Base-by-base conservation (phyloP, 495 filamentous ascomycete species). In the Neurospora sp. region DNA sequence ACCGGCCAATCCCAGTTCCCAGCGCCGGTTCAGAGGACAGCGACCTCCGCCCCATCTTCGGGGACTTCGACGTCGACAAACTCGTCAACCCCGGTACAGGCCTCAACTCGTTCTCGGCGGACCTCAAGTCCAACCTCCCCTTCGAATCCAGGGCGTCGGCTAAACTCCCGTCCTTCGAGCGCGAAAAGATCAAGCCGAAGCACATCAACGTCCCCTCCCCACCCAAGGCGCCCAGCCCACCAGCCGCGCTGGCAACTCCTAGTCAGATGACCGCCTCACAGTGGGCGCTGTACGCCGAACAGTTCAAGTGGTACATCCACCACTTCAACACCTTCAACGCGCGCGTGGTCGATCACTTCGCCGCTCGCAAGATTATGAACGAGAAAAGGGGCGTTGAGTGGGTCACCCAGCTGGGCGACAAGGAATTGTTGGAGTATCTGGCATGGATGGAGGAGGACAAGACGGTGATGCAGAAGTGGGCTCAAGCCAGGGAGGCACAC, bases 301-400 rank as follows among this genome's bases (percentile, higher is more conserved):
- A 86, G 12, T 93, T 96, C 84, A 80, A 85, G 18, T 74, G 77
- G 2, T 97, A 97, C 81, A 85, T 94, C 81, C 78, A 78, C n/a
- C 86, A 88, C 27, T 97, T 90, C 89, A 86, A 88, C 70, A 76
- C 71, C 0, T 96, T 90, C 80, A 90, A 91, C 75, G 81, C 81
- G 16, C 83, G 85, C 70, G 91, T 96, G 77, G 78, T 91, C 3
- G 78, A 83, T 2, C 91, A 96, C 75, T 92, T 97, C 76, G 81
- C 84, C 12, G 84, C 87, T 0, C 87, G 93, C 16, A 87, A 92
- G 78, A 81, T 82, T 10, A 79, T 85, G 31, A 81, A 87, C 14
- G 85, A 88, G 42, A 70, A 68, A n/a, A 72, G 72, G 14, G 74
- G 72, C 45, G 75, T 71, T 71, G 76, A 81, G 70, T 96, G 89